Evolutionary conservation across 1,284 basidiomycete genomes (phyloP).

Genomic region (Earliella scabrosa): DNA sequence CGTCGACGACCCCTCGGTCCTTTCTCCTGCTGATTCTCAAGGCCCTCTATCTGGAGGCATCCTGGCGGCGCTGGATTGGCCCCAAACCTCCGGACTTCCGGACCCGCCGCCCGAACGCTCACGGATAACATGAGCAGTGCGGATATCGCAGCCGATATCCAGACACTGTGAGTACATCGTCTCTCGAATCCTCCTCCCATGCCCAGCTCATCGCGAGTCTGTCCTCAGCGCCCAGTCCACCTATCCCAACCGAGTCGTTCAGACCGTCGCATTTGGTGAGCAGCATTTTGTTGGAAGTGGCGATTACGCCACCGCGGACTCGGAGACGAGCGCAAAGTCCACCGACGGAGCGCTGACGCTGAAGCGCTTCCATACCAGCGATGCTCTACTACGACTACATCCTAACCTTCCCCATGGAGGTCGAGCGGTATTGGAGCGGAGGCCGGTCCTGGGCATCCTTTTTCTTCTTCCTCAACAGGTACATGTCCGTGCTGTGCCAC

Average conservation of each 20-base stretch:
- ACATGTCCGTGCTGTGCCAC: constrained; percentile 3
- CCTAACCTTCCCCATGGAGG: constrained; percentile 35
- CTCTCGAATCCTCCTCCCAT: too few species aligned
- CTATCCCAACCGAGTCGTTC: constrained; percentile 17
- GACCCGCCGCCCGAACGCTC: constrained; percentile 24
- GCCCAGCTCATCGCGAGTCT: not conserved
- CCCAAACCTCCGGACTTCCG: constrained; percentile 35
- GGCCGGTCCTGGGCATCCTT: constrained; percentile 2
- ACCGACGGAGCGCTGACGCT: not conserved
- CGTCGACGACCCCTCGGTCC: too few species aligned
- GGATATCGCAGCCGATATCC: constrained; percentile 1
- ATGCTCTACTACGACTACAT: constrained; percentile 12
- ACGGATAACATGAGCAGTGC: constrained; percentile 6
- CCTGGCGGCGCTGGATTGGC: not conserved
- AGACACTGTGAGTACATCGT: not conserved
- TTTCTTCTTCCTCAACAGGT: constrained; percentile 16
- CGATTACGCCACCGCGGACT: not conserved
- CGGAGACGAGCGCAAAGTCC: too few species aligned
- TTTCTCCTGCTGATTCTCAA: too few species aligned
- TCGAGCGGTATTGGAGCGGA: constrained; percentile 18
- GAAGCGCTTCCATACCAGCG: not conserved
- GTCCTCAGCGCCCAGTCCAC: not conserved
- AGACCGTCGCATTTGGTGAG: constrained; percentile 8
- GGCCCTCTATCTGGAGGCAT: not conserved
- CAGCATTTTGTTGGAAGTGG: not conserved